Evolutionary conservation across 768 basidiomycete species (phyloP).

Genomic region (Rhizopogon vinicolor): DNA sequence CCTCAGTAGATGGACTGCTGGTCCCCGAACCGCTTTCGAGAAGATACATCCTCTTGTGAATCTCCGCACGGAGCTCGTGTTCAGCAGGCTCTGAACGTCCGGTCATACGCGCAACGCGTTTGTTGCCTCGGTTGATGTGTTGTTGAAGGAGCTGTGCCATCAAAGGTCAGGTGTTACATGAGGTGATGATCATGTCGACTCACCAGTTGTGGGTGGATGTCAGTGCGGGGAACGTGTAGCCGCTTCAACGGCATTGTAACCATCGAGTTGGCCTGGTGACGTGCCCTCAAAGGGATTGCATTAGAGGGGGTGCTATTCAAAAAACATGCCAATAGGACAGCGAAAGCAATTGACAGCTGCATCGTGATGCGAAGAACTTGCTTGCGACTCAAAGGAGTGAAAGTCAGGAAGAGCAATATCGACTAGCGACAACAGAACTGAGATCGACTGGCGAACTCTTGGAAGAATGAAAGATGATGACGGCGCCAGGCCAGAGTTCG

Average conservation of each 20-base stretch:
- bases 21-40: slow-evolving; percentile 22
- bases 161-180: background rate
- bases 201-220: slow-evolving; percentile 41
- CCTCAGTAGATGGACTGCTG: background rate
- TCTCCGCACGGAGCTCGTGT: slow-evolving; percentile 39
- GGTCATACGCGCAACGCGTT: slow-evolving; percentile 66
- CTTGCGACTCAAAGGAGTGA: background rate
- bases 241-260: slow-evolving; percentile 41
- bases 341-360: slow-evolving; percentile 50
- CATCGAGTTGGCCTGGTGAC: slow-evolving; percentile 14
- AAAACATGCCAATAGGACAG: slow-evolving; percentile 49
- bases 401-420: background rate
- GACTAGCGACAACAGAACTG: slow-evolving; percentile 9
- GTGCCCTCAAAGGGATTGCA: slow-evolving; percentile 14
- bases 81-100: slow-evolving; percentile 49
- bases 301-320: slow-evolving; percentile 35
- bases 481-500: slow-evolving; percentile 17
- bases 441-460: slow-evolving; percentile 14
- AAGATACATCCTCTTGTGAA: slow-evolving; percentile 38
- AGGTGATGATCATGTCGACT: slow-evolving; percentile 9
- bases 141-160: slow-evolving; percentile 56
- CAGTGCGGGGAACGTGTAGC: slow-evolving; percentile 21
- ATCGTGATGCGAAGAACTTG: slow-evolving; percentile 29
- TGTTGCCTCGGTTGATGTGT: slow-evolving; percentile 59
- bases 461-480: slow-evolving; percentile 4